Evolutionary conservation across 2,329 filamentous ascomycete genomes (phyloP), one percentile per base, ranked within the genome.

Genomic region (Aspergillus sp.): DNA sequence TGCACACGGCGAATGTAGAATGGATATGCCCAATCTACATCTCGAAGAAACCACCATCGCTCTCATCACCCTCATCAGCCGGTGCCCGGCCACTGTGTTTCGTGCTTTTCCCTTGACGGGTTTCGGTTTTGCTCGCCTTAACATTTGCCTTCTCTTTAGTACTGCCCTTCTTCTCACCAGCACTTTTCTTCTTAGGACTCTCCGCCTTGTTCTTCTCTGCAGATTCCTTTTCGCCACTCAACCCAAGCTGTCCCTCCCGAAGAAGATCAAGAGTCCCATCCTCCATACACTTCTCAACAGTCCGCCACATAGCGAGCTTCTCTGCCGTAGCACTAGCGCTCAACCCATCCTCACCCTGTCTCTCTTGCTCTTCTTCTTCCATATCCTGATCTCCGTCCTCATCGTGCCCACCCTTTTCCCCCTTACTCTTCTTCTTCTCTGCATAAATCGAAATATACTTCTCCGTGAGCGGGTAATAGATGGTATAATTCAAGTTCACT

Each of bases 401-500:
- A n/a, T 68, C 66, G 14, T 72, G 23, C 11, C 8, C 49, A 12
- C 6, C n/a, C 2, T 12, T 15, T 19, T 44, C n/a, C 8, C 15
- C 17, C 17, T 43, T 65, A 31, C 70, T 64, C 51, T 75, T 62
- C 55, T 70, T 64, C 55, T 70, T 64, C 55, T 70, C 72, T 7
- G 77, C 75, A 61, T 81, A 88, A 3, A 88, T 70, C 19, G 83
- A 80, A 12, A 83, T 77, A 70, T 88, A 88, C 58, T 84, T 81
- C 66, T 82, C 77, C 55, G 80, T 79, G 21, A 87, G 76, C 14
- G 86, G 86, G 61, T 82, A 86, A 68, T 85, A 87, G 40, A 84
- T 78, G 7, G 85, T 81, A 68, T 88, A 88, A 66, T 85, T 86
- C 61, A 87, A 69, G 66, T 87, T 85, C 21, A 86, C 80, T 53